Evolutionary conservation across 306 rosid genomes (phyloP).

Genomic region (Quercus parvula): DNA sequence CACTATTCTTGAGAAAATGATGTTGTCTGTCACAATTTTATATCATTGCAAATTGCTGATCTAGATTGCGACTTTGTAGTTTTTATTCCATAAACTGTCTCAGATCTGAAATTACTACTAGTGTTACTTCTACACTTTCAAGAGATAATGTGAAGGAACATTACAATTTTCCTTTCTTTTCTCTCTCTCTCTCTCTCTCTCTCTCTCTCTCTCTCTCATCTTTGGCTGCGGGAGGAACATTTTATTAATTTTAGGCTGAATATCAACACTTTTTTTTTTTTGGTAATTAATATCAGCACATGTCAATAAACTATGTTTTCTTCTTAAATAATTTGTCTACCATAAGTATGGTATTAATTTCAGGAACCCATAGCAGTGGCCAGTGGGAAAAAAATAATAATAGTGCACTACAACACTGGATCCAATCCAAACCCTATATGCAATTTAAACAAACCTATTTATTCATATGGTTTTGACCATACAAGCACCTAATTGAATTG

Average conservation of each 20-base stretch:
- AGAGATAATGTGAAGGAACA: neutral
- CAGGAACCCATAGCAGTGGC: no score
- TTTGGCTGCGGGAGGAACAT: neutral
- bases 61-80: constrained; percentile 22
- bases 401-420: no score
- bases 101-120: constrained; percentile 15
- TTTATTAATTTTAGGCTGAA: neutral
- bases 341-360: no score
- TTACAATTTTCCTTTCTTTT: neutral
- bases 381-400: no score
- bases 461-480: no score
- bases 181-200: rapidly evolving
- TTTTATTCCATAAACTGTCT: neutral
- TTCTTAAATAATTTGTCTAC: no score
- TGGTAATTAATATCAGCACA: neutral
- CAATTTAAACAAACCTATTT: no score
- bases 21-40: constrained; percentile 15
- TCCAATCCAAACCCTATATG: no score
- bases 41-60: constrained; percentile 18
- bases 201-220: neutral
- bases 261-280: neutral
- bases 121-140: neutral
- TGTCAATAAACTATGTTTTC: no score
- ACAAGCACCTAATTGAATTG: no score
- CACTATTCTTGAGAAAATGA: neutral